phyloP scores from a whole-genome alignment of 1,284 basidiomycete species.

The Sporisorium scitamineum region DNA sequence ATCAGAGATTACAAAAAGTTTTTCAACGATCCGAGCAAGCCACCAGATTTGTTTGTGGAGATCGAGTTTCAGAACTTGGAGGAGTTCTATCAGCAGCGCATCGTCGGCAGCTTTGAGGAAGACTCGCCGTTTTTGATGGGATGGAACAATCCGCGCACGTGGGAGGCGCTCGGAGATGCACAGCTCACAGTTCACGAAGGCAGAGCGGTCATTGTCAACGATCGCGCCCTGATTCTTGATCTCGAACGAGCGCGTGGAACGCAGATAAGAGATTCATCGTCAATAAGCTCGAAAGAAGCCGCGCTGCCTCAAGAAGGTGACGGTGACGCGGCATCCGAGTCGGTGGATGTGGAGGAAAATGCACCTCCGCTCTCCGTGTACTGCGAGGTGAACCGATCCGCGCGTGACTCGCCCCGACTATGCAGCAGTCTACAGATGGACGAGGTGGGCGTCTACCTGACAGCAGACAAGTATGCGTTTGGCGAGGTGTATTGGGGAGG shows the following conservation, averaged over 20 bases:
- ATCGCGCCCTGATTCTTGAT: constrained; percentile 18
- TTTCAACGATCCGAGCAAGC: constrained; percentile 25
- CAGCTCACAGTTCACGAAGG: constrained; percentile 53
- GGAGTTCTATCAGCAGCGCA: constrained; percentile 10
- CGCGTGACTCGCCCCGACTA: constrained; percentile 3
- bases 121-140: constrained; percentile 15
- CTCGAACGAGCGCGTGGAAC: not conserved
- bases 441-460: constrained; percentile 23
- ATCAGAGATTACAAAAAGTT: constrained; percentile 53
- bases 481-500: constrained; percentile 5
- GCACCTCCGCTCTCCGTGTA: constrained; percentile 21
- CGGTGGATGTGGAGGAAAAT: not conserved
- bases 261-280: not conserved
- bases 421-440: constrained; percentile 55
- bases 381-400: not conserved
- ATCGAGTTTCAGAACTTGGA: constrained; percentile 34
- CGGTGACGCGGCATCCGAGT: not conserved
- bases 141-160: constrained; percentile 36
- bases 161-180: constrained; percentile 27
- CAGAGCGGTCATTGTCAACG: constrained; percentile 41
- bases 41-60: constrained; percentile 36
- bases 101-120: constrained; percentile 6
- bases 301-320: not conserved
- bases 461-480: constrained; percentile 8
- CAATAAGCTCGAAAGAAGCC: not conserved